phyloP scores from a whole-genome alignment of 768 basidiomycete species.

The Mycena rebaudengoi region DNA sequence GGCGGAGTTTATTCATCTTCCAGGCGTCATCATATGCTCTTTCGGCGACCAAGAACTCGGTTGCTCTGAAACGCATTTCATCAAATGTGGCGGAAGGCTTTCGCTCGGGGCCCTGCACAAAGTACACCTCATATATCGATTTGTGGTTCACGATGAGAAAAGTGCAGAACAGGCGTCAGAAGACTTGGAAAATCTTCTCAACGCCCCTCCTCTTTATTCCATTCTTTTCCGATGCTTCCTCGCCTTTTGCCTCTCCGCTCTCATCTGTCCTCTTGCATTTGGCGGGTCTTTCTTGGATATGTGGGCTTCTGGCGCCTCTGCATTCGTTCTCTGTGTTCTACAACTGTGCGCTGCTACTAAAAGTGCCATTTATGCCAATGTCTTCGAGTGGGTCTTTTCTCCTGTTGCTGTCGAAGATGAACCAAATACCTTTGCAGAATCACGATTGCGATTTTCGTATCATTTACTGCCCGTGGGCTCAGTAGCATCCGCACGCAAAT shows the following conservation, averaged over 20 bases:
- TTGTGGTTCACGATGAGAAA: slow-evolving; percentile 92
- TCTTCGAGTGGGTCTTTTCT: slow-evolving; percentile 77
- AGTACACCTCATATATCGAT: slow-evolving; percentile 85
- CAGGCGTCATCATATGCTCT: slow-evolving; percentile 83
- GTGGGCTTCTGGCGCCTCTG: slow-evolving; percentile 79
- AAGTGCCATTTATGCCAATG: slow-evolving; percentile 86
- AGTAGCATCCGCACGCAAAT: slow-evolving; percentile 79
- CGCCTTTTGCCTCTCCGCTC: slow-evolving; percentile 73
- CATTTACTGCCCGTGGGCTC: slow-evolving; percentile 82
- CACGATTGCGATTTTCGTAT: slow-evolving; percentile 82
- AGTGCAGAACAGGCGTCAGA: slow-evolving; percentile 80
- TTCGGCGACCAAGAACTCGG: slow-evolving; percentile 93
- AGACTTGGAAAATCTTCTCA: slow-evolving; percentile 69
- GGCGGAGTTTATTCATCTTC: slow-evolving; percentile 90
- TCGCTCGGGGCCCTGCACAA: slow-evolving; percentile 87
- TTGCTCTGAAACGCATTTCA: slow-evolving; percentile 88
- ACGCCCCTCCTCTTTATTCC: slow-evolving; percentile 70
- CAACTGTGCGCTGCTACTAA: slow-evolving; percentile 79
- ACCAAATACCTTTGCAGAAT: slow-evolving; percentile 69
- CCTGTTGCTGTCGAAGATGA: slow-evolving; percentile 15
- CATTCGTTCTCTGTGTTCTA: slow-evolving; percentile 71
- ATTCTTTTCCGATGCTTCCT: slow-evolving; percentile 68
- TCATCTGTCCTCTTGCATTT: slow-evolving; percentile 88
- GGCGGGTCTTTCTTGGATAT: slow-evolving; percentile 87
- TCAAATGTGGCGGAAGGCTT: slow-evolving; percentile 80